These are phyloP conservation scores for Geotrichum citri-aurantii DNA, from an alignment of 1,139 yeast species.

Conservation along the genomic window DNA sequence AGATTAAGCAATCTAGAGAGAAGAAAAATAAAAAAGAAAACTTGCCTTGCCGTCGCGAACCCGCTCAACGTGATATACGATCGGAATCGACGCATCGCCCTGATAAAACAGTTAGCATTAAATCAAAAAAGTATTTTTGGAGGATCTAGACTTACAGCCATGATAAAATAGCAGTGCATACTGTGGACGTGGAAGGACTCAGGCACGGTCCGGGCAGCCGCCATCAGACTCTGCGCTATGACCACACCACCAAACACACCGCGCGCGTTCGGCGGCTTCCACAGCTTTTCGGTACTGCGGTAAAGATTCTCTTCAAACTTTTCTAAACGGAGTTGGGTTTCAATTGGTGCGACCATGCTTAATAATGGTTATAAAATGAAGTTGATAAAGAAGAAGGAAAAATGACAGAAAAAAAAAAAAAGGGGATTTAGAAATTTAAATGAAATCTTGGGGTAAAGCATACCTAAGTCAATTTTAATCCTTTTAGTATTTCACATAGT, in stretches of 20 bases:
- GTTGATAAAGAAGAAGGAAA: background rate
- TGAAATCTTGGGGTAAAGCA: too few species aligned
- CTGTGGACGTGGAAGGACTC: slow-evolving; percentile 45
- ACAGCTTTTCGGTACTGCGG: slow-evolving; percentile 33
- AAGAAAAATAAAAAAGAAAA: background rate
- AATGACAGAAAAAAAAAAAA: background rate
- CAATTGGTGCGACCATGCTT: slow-evolving; percentile 22
- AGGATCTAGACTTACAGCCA: slow-evolving; percentile 35
- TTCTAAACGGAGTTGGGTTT: slow-evolving; percentile 29
- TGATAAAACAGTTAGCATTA: slow-evolving; percentile 28
- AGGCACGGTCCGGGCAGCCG: slow-evolving; percentile 50
- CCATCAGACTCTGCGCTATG: slow-evolving; percentile 65
- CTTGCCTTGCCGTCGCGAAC: slow-evolving; percentile 52
- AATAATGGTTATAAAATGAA: background rate
- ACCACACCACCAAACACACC: slow-evolving; percentile 80
- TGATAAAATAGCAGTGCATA: slow-evolving; percentile 47
- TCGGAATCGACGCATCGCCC: slow-evolving; percentile 47
- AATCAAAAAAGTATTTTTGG: too few species aligned
- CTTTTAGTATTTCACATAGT: too few species aligned
- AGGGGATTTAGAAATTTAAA: background rate
- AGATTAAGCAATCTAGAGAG: background rate
- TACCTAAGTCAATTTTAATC: too few species aligned
- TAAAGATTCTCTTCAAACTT: slow-evolving; percentile 33
- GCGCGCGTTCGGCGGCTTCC: slow-evolving; percentile 51
- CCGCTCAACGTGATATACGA: slow-evolving; percentile 54